Base-by-base conservation (phyloP, 768 basidiomycete genomes). In the Rhodosporidiobolus odoratus region DNA sequence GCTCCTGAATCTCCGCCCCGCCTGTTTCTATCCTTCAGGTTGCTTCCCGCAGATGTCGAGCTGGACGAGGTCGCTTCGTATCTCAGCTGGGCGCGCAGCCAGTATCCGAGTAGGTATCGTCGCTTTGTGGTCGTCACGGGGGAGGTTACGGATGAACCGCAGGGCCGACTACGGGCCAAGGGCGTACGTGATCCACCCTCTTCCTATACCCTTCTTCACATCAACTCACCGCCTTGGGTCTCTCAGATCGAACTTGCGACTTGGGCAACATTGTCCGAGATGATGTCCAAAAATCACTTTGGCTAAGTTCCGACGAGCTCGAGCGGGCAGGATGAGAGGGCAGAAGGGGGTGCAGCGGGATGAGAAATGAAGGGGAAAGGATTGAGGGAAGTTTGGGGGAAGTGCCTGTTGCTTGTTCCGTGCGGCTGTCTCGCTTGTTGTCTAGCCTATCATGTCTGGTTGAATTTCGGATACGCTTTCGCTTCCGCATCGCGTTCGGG, bases 91-190 rank as follows among this genome's bases (percentile, higher is more conserved):
- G 30, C 34, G 45, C 62, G 71, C 25, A 40, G 32, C 17, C 5
- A 27, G 23, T n/a, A 65, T 10, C 59, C 66, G 32, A 17, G 37
- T 25, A 30, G 7, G 15, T 65, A 38, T 38, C 58, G 71, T 23
- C 58, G 71, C 37, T 72, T 61, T 13, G 52, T 72, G 37, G 16
- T 68, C 10, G 63, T 68, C n/a, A 58, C 58, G n/a, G 56, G 60
- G 23, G 52, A 65, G 48, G 32, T 41, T 2, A 32, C n/a, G 3
- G 5, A 23, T 1, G 37, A 9, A 2, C 23, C n/a, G 2, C 54
- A 35, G 15, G 53, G 50, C 1, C 9, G 4, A 9, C 34, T 50
- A 10, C 25, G 45, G 9, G 15, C 34, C 12, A 30, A 16, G 15
- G 71, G 71, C 17, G 71, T 72, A 45, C 27, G 70, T 53, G 1